phyloP scores from a whole-genome alignment of 257 asterid species.

The Solanum bulbocastanum region DNA sequence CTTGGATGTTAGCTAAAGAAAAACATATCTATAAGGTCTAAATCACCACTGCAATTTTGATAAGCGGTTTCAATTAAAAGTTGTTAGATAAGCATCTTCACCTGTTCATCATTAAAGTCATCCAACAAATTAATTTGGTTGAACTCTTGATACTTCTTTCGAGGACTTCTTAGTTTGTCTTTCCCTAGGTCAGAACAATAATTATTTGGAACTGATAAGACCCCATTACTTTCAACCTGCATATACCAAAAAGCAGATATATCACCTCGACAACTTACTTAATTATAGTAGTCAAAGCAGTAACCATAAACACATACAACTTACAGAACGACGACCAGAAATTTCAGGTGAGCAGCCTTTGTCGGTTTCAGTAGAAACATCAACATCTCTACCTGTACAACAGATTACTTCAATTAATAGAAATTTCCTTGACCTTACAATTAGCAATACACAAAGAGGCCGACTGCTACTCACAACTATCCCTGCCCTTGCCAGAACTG shows the following conservation, averaged over 20 bases:
- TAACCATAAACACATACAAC: conserved; percentile 91
- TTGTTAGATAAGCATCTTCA: conserved; percentile 8
- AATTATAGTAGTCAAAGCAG: conserved; percentile 26
- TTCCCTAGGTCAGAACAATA: conserved; percentile 29
- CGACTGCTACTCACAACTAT: conserved; percentile 19
- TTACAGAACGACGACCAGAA: conserved; percentile 95
- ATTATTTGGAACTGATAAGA: conserved; percentile 33
- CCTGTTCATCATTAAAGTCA: conserved; percentile 76
- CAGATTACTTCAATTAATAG: conserved; percentile 3
- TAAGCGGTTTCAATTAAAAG: neutral
- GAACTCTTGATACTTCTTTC: conserved; percentile 29
- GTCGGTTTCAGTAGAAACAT: conserved; percentile 17
- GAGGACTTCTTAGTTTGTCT: conserved; percentile 23
- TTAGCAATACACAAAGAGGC: neutral
- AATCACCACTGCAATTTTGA: neutral
- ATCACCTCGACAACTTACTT: conserved; percentile 44
- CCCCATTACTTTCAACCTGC: conserved; percentile 85
- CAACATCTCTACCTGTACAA: conserved; percentile 45
- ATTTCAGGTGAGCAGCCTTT: conserved; percentile 32
- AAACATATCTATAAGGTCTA: neutral
- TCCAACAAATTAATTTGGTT: conserved; percentile 37
- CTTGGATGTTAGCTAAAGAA: neutral
- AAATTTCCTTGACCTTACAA: neutral
- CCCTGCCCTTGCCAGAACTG: conserved; percentile 23
- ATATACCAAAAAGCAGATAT: conserved; percentile 15